Percentiles rank a stretch among this genome's conserved stretches.
Conservation (phyloP, 495 filamentous ascomycete genomes). For the Lophiotrema nucula region DNA sequence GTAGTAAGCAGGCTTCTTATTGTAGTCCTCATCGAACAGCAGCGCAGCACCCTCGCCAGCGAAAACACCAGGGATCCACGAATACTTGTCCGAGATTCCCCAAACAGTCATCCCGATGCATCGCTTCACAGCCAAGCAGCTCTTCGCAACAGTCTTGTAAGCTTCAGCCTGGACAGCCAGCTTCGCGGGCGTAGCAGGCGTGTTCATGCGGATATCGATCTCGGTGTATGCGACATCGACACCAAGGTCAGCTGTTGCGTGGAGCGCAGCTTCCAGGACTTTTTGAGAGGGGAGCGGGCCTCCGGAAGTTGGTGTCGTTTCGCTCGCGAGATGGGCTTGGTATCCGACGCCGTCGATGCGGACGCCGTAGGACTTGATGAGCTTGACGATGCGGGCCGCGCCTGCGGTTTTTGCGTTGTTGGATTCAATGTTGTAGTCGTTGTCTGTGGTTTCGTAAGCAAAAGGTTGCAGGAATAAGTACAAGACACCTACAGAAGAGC, state of each 20-base stretch:
- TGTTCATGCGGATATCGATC: conserved; percentile 55
- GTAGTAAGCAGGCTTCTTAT: conserved; percentile 26
- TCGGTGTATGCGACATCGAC: conserved; percentile 63
- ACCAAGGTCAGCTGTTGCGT: conserved; percentile 9
- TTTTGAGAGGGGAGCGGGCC: conserved; percentile 56
- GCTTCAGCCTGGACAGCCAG: conserved; percentile 54
- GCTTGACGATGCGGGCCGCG: conserved; percentile 59
- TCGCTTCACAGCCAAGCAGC: conserved; percentile 59
- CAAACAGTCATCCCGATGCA: conserved; percentile 75
- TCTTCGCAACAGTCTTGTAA: conserved; percentile 61
- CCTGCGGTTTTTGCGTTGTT: conserved; percentile 48
- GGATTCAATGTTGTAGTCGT: conserved; percentile 50
- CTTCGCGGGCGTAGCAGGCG: conserved; percentile 9
- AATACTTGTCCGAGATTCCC: conserved; percentile 64
- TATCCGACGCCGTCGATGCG: conserved; percentile 73
- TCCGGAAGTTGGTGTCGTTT: conserved; percentile 43
- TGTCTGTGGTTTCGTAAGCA: conserved; percentile 40
- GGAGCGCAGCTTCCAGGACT: conserved; percentile 37
- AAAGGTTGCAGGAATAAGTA: neutral
- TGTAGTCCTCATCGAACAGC: conserved; percentile 19
- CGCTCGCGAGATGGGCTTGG: conserved; percentile 59
- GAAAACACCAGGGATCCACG: conserved; percentile 54
- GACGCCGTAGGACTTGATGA: conserved; percentile 68
- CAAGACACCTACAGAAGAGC: conserved; percentile 50
- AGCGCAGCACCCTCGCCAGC: conserved; percentile 23